These are phyloP conservation scores for Exophiala sp. DNA, from an alignment of 2,329 filamentous ascomycete species.

Conservation along the genomic window DNA sequence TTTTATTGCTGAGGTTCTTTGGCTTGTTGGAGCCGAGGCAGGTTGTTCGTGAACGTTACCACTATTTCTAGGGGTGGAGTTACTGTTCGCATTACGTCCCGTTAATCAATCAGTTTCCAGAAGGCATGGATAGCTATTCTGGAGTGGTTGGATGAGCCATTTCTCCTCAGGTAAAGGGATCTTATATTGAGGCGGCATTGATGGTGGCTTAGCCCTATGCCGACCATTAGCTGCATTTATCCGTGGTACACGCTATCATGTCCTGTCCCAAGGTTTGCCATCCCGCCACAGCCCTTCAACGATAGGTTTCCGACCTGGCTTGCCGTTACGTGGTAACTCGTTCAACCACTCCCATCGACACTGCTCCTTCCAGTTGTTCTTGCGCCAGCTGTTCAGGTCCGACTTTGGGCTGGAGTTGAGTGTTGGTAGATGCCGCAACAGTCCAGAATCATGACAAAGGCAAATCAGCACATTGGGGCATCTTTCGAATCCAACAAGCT, in stretches of 20 bases:
- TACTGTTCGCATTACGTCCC: too few relatives aligned
- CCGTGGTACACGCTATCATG: not conserved
- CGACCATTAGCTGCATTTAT: not conserved
- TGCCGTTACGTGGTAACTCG: constrained; percentile 11
- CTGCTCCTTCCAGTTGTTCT: constrained; percentile 27
- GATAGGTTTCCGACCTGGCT: constrained; percentile 7
- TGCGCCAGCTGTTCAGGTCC: constrained; percentile 28
- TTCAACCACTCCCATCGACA: constrained; percentile 19
- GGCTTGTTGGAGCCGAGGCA: not conserved
- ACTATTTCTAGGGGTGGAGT: too few relatives aligned
- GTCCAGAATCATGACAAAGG: constrained; percentile 31
- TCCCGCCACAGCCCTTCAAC: constrained; percentile 19
- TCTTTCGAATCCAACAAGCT: constrained; percentile 29
- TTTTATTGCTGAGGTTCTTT: not conserved
- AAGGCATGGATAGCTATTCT: too few relatives aligned
- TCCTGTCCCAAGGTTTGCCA: constrained; percentile 12
- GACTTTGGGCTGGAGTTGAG: constrained; percentile 23
- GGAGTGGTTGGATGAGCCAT: too few relatives aligned
- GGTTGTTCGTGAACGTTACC: not conserved
- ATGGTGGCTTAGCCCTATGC: too few relatives aligned
- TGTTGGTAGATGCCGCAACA: constrained; percentile 29
- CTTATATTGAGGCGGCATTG: too few relatives aligned
- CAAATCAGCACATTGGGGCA: constrained; percentile 29
- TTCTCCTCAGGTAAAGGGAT: too few relatives aligned
- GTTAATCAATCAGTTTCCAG: too few relatives aligned